Evolutionary conservation across 306 rosid species (phyloP).

Genomic region (Canavalia gladiata): DNA sequence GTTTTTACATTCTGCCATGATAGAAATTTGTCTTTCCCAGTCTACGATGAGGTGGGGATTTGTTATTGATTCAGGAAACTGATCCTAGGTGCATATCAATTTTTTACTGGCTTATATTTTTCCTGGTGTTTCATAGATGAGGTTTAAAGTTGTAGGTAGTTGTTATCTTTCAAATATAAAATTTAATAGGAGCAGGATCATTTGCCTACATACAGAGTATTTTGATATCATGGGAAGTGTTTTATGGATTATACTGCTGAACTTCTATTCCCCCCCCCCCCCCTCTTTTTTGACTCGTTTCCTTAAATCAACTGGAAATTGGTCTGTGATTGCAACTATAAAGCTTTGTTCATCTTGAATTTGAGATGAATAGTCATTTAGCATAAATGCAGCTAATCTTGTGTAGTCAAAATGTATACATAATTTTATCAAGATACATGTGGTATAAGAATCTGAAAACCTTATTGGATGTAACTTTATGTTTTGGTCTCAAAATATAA

Average conservation of each 20-base stretch:
- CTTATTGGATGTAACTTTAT: too few relatives aligned
- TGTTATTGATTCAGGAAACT: conserved; percentile 7
- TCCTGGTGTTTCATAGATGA: conserved; percentile 14
- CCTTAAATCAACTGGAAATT: background rate
- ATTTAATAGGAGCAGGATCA: background rate
- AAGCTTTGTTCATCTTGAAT: background rate
- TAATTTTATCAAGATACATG: too few relatives aligned
- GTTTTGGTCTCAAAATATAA: too few relatives aligned
- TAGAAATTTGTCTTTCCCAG: conserved; percentile 11
- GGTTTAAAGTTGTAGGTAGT: conserved; percentile 16
- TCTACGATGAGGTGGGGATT: conserved; percentile 1
- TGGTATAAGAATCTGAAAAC: background rate
- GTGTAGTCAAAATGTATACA: background rate
- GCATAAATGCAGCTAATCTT: background rate
- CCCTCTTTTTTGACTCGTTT: background rate
- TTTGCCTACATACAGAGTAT: background rate
- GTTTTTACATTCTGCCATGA: conserved; percentile 32
- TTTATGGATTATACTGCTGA: background rate
- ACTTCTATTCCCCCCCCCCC: background rate
- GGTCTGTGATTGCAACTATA: background rate
- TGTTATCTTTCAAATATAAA: background rate
- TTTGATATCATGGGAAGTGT: background rate
- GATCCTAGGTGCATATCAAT: conserved; percentile 22
- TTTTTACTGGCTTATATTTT: background rate
- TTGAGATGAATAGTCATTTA: background rate